A percentile compares a stretch with the other conserved stretches of the same genome.
Evolutionary conservation across 73 alveolate genomes (phyloP).

Genomic region (Symbiodinium pilosum): DNA sequence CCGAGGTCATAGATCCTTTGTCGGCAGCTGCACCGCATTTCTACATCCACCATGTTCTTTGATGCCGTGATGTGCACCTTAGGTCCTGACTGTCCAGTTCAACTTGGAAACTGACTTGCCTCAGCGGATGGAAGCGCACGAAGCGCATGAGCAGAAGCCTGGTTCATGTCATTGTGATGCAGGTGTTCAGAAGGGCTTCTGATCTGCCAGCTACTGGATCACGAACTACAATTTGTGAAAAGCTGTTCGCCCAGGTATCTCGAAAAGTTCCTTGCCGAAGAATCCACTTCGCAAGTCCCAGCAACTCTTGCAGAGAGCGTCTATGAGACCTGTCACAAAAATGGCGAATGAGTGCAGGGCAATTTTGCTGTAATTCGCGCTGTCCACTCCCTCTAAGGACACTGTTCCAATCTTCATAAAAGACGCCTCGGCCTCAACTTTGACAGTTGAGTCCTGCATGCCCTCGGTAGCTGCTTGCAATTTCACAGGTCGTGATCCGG

Average conservation of each 20-base stretch:
- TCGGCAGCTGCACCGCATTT: conserved; percentile 11
- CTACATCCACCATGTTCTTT: background rate
- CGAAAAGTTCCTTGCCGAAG: background rate
- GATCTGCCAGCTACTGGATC: background rate
- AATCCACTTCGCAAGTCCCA: background rate
- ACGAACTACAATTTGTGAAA: too few species aligned
- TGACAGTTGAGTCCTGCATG: background rate
- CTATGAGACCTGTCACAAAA: background rate
- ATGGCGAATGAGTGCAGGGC: background rate
- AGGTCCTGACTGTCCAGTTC: conserved; percentile 75
- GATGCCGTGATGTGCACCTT: background rate
- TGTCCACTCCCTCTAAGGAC: conserved; percentile 22
- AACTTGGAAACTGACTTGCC: conserved; percentile 64
- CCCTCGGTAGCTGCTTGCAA: too few species aligned
- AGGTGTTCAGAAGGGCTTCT: too few species aligned
- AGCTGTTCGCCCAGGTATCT: conserved; percentile 15
- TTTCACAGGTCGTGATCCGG: background rate
- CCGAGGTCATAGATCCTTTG: conserved; percentile 62
- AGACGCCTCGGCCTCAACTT: background rate
- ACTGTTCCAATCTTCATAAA: conserved; percentile 44
- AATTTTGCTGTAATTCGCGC: background rate
- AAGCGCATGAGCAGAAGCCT: conserved; percentile 26
- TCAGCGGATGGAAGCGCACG: conserved; percentile 61
- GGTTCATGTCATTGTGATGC: background rate
- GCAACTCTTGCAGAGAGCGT: conserved; percentile 10